Conservation (phyloP, 257 asterid species). For the Nyctanthes arbortristis region DNA sequence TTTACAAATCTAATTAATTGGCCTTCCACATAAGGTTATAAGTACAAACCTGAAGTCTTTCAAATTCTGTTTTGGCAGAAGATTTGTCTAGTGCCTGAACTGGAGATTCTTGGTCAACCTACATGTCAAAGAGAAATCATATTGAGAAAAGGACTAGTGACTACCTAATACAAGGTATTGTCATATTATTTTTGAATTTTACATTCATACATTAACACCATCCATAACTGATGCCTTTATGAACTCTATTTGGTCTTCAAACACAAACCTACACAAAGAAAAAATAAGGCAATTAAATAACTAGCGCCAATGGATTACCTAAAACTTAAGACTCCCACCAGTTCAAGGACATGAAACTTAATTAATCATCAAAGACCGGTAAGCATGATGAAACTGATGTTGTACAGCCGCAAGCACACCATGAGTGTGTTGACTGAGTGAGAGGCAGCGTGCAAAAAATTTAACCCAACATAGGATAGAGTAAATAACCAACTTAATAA, state of each 20-base stretch:
- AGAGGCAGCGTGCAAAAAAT: background rate
- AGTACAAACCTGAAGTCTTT: constrained; percentile 72
- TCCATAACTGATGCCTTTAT: constrained; percentile 81
- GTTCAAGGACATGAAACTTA: constrained; percentile 1
- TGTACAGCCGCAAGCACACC: constrained; percentile 3
- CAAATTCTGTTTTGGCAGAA: constrained; percentile 72
- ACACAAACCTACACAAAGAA: constrained; percentile 63
- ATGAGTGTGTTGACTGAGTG: background rate
- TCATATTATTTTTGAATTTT: constrained; percentile 2
- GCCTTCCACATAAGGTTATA: constrained; percentile 1
- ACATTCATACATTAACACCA: constrained; percentile 69
- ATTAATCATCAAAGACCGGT: constrained; percentile 8
- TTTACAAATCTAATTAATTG: constrained; percentile 9
- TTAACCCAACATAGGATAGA: constrained; percentile 21
- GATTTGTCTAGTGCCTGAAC: constrained; percentile 49
- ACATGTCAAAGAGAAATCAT: constrained; percentile 26
- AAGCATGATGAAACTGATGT: background rate
- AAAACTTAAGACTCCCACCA: background rate
- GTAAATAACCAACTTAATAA: constrained; percentile 7
- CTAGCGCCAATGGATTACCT: constrained; percentile 1
- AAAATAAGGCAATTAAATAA: background rate
- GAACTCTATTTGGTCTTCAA: constrained; percentile 95
- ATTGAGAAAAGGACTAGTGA: constrained; percentile 12
- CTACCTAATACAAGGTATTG: background rate
- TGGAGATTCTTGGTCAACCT: constrained; percentile 66